Percentiles rank a stretch among this genome's conserved stretches.
Conservation (phyloP, 2,329 filamentous ascomycete genomes). For the Ophiostoma perfectum region DNA sequence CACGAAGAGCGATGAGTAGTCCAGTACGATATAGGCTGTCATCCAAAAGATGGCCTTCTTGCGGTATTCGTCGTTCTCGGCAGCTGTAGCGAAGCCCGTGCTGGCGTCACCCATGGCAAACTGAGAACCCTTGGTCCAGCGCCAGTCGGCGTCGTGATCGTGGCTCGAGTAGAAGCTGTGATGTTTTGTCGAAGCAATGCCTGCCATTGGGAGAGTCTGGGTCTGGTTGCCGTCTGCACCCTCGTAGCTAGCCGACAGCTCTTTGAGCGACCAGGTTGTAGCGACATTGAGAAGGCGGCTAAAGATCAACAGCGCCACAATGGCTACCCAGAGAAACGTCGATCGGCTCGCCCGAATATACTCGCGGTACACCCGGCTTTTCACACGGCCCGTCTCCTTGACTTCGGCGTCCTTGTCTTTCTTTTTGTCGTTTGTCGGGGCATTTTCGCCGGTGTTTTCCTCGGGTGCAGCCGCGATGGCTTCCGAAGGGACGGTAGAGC, state of each 20-base stretch:
- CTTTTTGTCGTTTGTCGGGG: slow-evolving; percentile 18
- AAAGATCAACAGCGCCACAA: slow-evolving; percentile 29
- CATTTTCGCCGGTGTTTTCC: background rate
- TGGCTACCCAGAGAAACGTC: slow-evolving; percentile 29
- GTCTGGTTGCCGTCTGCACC: slow-evolving; percentile 18
- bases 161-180: background rate
- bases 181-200: background rate
- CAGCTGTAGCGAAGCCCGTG: background rate
- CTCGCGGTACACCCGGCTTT: slow-evolving; percentile 34
- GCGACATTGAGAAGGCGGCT: slow-evolving; percentile 29
- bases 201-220: background rate
- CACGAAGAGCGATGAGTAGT: slow-evolving; percentile 27
- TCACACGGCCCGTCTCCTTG: slow-evolving; percentile 34
- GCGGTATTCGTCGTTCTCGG: slow-evolving; percentile 22
- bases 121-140: slow-evolving; percentile 3
- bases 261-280: slow-evolving; percentile 35
- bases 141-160: slow-evolving; percentile 5
- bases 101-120: background rate
- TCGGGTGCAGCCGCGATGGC: background rate
- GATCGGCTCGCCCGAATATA: slow-evolving; percentile 34
- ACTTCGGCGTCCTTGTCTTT: slow-evolving; percentile 25
- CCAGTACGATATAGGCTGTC: slow-evolving; percentile 31
- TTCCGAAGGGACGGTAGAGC: background rate
- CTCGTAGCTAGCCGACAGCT: slow-evolving; percentile 31
- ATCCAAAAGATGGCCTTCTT: slow-evolving; percentile 31